Evolutionary conservation across 495 filamentous ascomycete genomes (phyloP).

Genomic region (Xylona heveae): DNA sequence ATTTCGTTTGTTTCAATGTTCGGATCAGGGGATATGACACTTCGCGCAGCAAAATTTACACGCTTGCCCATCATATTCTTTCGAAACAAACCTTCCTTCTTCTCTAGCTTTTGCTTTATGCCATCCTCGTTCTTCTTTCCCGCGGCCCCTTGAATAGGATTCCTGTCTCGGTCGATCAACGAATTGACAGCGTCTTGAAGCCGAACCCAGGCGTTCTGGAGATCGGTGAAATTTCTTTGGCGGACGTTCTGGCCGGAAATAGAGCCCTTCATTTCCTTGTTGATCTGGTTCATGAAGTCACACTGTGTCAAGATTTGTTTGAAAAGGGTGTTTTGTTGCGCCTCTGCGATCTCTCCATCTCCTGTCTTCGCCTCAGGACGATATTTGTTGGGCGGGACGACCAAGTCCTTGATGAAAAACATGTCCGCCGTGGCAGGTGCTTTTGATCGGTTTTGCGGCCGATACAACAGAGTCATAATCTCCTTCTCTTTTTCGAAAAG

Average conservation of each 20-base stretch:
- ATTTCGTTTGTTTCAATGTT: constrained; percentile 99
- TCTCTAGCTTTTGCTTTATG: constrained; percentile 94
- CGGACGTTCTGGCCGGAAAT: constrained; percentile 8
- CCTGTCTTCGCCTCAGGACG: constrained; percentile 74
- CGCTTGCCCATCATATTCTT: constrained; percentile 99
- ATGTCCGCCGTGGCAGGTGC: constrained; percentile 49
- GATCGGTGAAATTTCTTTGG: constrained; percentile 32
- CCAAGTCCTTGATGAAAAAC: constrained; percentile 72
- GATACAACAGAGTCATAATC: constrained; percentile 62
- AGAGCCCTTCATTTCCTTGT: constrained; percentile 36
- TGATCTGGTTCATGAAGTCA: constrained; percentile 49
- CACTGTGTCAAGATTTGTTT: constrained; percentile 54
- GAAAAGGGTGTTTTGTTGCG: constrained; percentile 66
- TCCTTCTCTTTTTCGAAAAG: constrained; percentile 78
- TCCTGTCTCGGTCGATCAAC: constrained; percentile 70
- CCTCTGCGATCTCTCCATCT: constrained; percentile 57
- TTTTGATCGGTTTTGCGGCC: constrained; percentile 35
- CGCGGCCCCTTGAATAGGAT: constrained; percentile 52
- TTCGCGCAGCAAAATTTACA: constrained; percentile 94
- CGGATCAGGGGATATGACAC: constrained; percentile 94
- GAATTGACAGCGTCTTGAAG: constrained; percentile 84
- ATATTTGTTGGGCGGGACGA: constrained; percentile 83
- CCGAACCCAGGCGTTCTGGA: constrained; percentile 50
- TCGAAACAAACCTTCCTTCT: constrained; percentile 94
- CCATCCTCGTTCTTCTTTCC: constrained; percentile 53